Evolutionary conservation across 2,329 filamentous ascomycete genomes (phyloP).

Genomic region (Apiospora marii): DNA sequence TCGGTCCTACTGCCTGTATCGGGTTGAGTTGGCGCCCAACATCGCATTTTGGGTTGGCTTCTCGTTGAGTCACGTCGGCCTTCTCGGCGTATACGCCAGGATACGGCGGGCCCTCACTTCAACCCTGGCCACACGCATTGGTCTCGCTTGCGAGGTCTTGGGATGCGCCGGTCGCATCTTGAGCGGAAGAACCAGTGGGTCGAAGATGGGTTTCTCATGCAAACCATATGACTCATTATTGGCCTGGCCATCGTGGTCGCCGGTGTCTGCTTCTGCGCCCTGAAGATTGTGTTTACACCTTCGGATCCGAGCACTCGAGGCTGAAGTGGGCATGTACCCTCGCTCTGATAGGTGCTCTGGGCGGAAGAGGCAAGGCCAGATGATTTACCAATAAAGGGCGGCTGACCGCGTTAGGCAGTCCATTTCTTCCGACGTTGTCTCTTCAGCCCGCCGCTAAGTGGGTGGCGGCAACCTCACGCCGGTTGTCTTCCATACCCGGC

Average conservation of each 20-base stretch:
- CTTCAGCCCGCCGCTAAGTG: constrained; percentile 67
- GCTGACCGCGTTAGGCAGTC: constrained; percentile 50
- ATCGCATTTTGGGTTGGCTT: constrained; percentile 60
- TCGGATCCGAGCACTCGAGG: constrained; percentile 57
- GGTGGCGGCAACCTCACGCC: constrained; percentile 64
- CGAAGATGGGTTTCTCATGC: constrained; percentile 58
- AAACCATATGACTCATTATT: constrained; percentile 69
- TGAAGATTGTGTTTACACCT: constrained; percentile 54
- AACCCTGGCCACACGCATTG: constrained; percentile 59
- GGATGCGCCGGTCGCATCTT: constrained; percentile 67
- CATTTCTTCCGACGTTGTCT: constrained; percentile 68
- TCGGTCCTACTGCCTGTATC: constrained; percentile 57
- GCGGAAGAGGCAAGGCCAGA: background rate
- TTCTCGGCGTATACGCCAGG: constrained; percentile 49
- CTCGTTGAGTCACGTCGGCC: constrained; percentile 50
- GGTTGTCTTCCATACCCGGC: constrained; percentile 47
- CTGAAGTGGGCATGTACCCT: constrained; percentile 56
- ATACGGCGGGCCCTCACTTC: constrained; percentile 59
- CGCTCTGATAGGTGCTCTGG: constrained; percentile 49
- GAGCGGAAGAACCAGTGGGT: constrained; percentile 60
- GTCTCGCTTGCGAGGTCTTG: constrained; percentile 62
- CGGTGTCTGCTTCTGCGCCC: constrained; percentile 68
- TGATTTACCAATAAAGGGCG: background rate
- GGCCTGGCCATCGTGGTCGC: constrained; percentile 71
- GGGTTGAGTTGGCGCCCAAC: constrained; percentile 62